Evolutionary conservation across 2,329 filamentous ascomycete species (phyloP), one percentile per base, ranked within the genome.

Genomic region (Ceratocystis cubensis): DNA sequence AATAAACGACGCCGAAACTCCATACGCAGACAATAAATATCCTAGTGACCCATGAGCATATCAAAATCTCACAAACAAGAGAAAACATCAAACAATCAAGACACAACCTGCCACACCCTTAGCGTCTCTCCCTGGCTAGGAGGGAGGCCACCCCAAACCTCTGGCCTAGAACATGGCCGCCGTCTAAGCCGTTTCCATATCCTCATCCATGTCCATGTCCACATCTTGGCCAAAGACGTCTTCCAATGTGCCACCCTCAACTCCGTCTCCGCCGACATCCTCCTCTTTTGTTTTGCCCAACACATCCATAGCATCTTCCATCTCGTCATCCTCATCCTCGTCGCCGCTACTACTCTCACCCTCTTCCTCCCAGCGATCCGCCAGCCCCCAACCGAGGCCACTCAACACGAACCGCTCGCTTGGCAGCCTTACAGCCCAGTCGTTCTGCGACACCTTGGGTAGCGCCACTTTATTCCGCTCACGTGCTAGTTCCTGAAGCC

Each of bases 401-500:
- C 81, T 86, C 57, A 88, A 77, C 37, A 88, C 85, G 71, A 88
- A 88, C 66, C 85, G 81, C 76, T 88, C 86, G 71, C 82, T 84
- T 1, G 86, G 86, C 68, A 88, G 74, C 10, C 86, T 77, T 5
- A 87, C 80, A 28, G 86, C 86, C 84, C 85, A 88, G 72, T 88
- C 86, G 71, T 82, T 83, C 53, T 82, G 80, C 13, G 82, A 77
- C 17, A 88, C 82, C 69, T 81, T 80, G 22, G 86, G 86, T 69
- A 91, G 75, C 0, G 81, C 82, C 33, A 87, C 78, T 71, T 83
- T 83, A 76, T 91, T 91, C 69, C 86, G 78, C 73, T 88, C 85
- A 69, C 81, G 79, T 13, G 88, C 89, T n/a, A 91, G 78, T 73
- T 91, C 88, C 66, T 86, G 77, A 78, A 92, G 80, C 75, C 88